A percentile compares a stretch with the other conserved stretches of the same genome.
Conservation (phyloP, 2,329 filamentous ascomycete species). For the Zelopaecilomyces penicillatus region DNA sequence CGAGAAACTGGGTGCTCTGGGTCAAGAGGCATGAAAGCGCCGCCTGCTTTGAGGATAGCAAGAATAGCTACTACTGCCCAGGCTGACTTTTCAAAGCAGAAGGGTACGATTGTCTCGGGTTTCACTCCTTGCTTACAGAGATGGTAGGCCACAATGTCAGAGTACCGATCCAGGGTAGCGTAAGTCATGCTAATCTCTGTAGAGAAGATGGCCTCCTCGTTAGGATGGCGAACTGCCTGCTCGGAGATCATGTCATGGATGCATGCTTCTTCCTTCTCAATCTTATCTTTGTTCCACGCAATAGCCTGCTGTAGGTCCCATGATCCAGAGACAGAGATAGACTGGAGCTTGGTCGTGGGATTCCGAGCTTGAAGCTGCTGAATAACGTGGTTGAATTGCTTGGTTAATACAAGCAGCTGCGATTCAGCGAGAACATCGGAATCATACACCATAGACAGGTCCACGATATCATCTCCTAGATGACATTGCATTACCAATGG, state of each 20-base stretch:
- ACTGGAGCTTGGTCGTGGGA: not conserved
- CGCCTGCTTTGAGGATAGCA: constrained; percentile 5
- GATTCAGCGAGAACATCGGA: not conserved
- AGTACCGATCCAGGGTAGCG: not conserved
- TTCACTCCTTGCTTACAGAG: not conserved
- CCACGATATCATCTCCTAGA: not conserved
- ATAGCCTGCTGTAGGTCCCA: constrained; percentile 5
- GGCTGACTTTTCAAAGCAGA: constrained; percentile 6
- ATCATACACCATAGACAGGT: constrained; percentile 1
- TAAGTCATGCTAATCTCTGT: constrained; percentile 2
- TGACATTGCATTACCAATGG: constrained; percentile 1
- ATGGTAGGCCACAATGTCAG: constrained; percentile 1
- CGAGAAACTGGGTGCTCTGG: constrained; percentile 2
- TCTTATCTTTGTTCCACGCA: not conserved
- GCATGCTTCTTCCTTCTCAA: not conserved
- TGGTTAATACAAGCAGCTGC: not conserved
- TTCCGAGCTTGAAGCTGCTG: not conserved
- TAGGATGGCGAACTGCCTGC: not conserved
- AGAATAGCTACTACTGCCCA: constrained; percentile 2
- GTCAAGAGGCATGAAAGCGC: constrained; percentile 5
- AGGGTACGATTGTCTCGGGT: constrained; percentile 1
- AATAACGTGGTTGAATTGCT: constrained; percentile 2
- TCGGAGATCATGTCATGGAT: constrained; percentile 2
- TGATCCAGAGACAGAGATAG: not conserved
- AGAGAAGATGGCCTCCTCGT: constrained; percentile 2